phyloP scores from a whole-genome alignment of 805 yeast genomes.

The Candida xiaguanensis region DNA sequence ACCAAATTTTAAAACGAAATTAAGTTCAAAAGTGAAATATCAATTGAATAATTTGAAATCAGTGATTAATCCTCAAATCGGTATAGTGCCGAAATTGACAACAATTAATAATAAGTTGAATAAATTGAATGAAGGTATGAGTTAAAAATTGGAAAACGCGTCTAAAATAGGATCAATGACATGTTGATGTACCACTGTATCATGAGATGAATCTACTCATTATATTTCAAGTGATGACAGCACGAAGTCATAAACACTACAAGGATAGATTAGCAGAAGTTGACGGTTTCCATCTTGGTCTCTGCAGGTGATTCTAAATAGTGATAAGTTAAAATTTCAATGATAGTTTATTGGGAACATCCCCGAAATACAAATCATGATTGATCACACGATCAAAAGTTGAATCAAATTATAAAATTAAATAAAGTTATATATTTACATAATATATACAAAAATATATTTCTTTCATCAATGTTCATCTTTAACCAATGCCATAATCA shows the following conservation, averaged over 20 bases:
- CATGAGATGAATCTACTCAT: too few species aligned
- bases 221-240: too few species aligned
- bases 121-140: constrained; percentile 15
- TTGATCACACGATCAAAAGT: background rate
- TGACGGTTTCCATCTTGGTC: too few species aligned
- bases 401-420: background rate
- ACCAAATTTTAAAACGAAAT: background rate
- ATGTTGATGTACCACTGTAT: too few species aligned
- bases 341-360: too few species aligned
- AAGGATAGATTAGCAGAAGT: too few species aligned
- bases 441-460: background rate
- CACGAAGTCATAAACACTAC: too few species aligned
- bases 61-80: constrained; percentile 22
- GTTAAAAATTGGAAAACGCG: too few species aligned
- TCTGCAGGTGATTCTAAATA: too few species aligned
- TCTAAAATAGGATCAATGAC: too few species aligned
- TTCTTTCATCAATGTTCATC: constrained; percentile 27
- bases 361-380: too few species aligned
- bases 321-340: too few species aligned
- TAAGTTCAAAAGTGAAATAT: constrained; percentile 9
- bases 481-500: constrained; percentile 88
- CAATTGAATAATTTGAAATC: constrained; percentile 13
- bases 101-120: constrained; percentile 21
- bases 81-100: constrained; percentile 19
- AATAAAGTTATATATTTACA: background rate